Base-by-base conservation (phyloP, 495 filamentous ascomycete genomes). In the Xanthoparmelia taractica region DNA sequence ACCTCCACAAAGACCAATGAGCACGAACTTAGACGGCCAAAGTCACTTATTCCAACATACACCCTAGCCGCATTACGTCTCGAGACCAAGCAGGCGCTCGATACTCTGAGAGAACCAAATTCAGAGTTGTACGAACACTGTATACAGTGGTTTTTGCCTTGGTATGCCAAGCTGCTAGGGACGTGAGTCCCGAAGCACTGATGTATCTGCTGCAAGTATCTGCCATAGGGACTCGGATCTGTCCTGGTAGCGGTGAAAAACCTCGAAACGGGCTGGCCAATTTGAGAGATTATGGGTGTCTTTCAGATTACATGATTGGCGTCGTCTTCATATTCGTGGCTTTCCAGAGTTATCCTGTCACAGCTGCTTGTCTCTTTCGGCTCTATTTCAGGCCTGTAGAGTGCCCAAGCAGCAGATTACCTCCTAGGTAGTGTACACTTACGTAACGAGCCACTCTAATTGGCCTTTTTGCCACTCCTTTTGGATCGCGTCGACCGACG, bases 401-500 rank as follows among this genome's bases (percentile, higher is more conserved):
- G 27, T 33, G 15, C 17, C 27, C 29, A 33, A 54, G 15, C 50
- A 33, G 29, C 29, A 54, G 20, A 6, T 33, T 11, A 25, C 33
- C 27, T 20, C 5, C 29, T 54, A 33, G 17, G 27, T 27, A 33
- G 6, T 54, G 29, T 33, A 54, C 27, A 31, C 11, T 17, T 33
- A 20, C 13, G 29, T 33, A 54, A 54, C 20, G 17, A 33, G 1
- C 13, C 37, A 27, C 36, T 27, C 27, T 57, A 63, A 18, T 12
- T 55, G n/a, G 29, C 29, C 27, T 36, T 61, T 18, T 41, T 62
- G 18, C 43, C 65, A 34, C 65, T 48, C 25, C n/a, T 33, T 65
- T 54, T 57, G 25, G 58, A 48, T 34, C 66, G 48, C 38, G 66
- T 67, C n/a, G 66, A 67, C 41, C 66, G 61, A 8, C 66, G 56